These are phyloP conservation scores for Nakataea oryzae DNA, from an alignment of 2,329 filamentous ascomycete genomes.

Conservation along the genomic window DNA sequence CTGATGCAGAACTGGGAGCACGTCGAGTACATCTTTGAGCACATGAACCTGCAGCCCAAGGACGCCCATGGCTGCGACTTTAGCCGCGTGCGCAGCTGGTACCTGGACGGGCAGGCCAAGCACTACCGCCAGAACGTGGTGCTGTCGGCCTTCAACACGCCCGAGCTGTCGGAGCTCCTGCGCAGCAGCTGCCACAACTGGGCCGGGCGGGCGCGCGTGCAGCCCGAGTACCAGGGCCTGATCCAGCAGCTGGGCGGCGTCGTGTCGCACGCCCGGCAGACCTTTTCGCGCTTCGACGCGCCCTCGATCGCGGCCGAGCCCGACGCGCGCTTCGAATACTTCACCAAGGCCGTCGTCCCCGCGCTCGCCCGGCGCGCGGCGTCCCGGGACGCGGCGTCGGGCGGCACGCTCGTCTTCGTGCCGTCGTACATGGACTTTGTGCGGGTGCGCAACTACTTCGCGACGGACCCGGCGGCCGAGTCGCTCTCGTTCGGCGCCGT, in stretches of 20 bases:
- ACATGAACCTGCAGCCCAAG: slow-evolving; percentile 82
- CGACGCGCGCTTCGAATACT: slow-evolving; percentile 83
- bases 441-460: slow-evolving; percentile 83
- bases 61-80: slow-evolving; percentile 92
- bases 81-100: slow-evolving; percentile 80
- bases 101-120: slow-evolving; percentile 76
- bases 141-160: slow-evolving; percentile 73
- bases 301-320: slow-evolving; percentile 64
- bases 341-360: slow-evolving; percentile 72
- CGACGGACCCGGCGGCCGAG: slow-evolving; percentile 50
- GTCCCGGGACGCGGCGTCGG: slow-evolving; percentile 16
- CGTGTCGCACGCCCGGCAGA: slow-evolving; percentile 60
- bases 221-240: slow-evolving; percentile 56
- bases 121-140: slow-evolving; percentile 80
- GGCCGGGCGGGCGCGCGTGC: slow-evolving; percentile 67
- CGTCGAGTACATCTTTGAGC: slow-evolving; percentile 80
- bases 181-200: slow-evolving; percentile 70
- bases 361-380: slow-evolving; percentile 59
- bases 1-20: slow-evolving; percentile 99
- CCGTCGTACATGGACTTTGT: slow-evolving; percentile 94
- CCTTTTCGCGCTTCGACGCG: slow-evolving; percentile 78
- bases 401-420: slow-evolving; percentile 76
- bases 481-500: slow-evolving; percentile 66
- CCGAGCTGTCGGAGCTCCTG: slow-evolving; percentile 75
- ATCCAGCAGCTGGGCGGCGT: slow-evolving; percentile 60